Percentiles rank a stretch among this genome's conserved stretches.
phyloP scores from a whole-genome alignment of 495 filamentous ascomycete species.

The Sporormia fimetaria region DNA sequence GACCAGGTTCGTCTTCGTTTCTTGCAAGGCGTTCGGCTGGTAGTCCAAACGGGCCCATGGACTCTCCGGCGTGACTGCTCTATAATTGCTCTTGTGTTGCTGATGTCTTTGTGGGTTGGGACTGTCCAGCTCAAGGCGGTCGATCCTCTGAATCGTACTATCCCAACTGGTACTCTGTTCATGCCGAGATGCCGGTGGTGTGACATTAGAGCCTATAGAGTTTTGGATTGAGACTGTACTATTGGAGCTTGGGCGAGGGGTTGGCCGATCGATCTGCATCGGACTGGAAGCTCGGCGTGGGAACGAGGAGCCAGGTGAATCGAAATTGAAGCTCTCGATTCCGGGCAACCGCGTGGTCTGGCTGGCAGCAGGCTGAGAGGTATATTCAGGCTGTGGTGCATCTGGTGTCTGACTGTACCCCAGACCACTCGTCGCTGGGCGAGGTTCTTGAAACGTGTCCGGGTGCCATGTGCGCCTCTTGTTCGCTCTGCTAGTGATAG shows the following conservation, averaged over 20 bases:
- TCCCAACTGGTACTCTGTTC: slow-evolving; percentile 49
- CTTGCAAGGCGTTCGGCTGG: slow-evolving; percentile 46
- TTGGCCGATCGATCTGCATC: slow-evolving; percentile 33
- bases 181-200: slow-evolving; percentile 2
- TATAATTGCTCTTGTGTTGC: slow-evolving; percentile 48
- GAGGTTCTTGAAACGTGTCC: slow-evolving; percentile 50
- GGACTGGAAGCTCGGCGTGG: slow-evolving; percentile 36
- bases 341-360: slow-evolving; percentile 61
- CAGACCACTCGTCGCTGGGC: slow-evolving; percentile 49
- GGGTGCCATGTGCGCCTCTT: slow-evolving; percentile 85
- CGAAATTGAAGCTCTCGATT: slow-evolving; percentile 80
- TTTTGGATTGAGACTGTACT: slow-evolving; percentile 3
- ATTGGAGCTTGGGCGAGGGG: slow-evolving; percentile 22
- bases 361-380: slow-evolving; percentile 39
- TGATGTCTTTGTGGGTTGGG: too few species aligned
- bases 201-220: slow-evolving; percentile 2
- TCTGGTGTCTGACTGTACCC: slow-evolving; percentile 51
- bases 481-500: slow-evolving; percentile 64
- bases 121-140: slow-evolving; percentile 57
- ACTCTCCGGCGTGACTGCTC: too few species aligned
- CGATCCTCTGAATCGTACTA: slow-evolving; percentile 61
- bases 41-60: too few species aligned
- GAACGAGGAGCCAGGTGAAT: slow-evolving; percentile 52
- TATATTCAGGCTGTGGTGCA: slow-evolving; percentile 43
- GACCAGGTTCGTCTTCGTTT: slow-evolving; percentile 58